Percentiles rank a stretch among this genome's conserved stretches.
These are phyloP conservation scores for Euphorbia celastroides DNA, from an alignment of 441 rosid species.

Conservation along the genomic window DNA sequence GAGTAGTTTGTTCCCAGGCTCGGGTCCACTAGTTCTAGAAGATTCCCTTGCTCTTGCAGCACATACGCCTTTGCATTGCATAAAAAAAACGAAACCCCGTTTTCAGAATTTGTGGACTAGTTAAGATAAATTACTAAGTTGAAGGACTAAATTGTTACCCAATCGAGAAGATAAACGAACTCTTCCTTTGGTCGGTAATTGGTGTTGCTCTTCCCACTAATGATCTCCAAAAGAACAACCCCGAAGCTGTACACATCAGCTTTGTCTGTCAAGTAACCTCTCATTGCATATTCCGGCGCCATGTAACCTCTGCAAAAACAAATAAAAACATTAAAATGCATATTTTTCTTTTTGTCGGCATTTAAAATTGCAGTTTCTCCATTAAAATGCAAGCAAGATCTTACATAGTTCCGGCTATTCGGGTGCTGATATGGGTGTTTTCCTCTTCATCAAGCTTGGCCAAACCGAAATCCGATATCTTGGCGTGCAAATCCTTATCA, in stretches of 20 bases:
- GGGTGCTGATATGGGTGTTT: constrained; percentile 77
- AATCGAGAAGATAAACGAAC: constrained; percentile 69
- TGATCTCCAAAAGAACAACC: constrained; percentile 58
- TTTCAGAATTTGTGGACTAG: background rate
- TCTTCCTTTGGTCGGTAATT: constrained; percentile 65
- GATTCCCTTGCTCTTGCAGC: constrained; percentile 44
- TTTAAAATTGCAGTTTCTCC: background rate
- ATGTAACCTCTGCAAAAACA: constrained; percentile 54
- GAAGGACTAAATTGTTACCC: constrained; percentile 38
- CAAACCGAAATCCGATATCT: constrained; percentile 78
- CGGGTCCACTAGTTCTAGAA: constrained; percentile 51
- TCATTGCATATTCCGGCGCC: constrained; percentile 93
- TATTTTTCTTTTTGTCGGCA: background rate
- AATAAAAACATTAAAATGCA: background rate
- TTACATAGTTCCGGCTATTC: constrained; percentile 80
- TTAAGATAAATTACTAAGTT: too few relatives aligned
- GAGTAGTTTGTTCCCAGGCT: constrained; percentile 37
- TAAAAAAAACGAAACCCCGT: background rate
- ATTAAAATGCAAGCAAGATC: background rate
- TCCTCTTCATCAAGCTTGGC: constrained; percentile 86
- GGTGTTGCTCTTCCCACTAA: constrained; percentile 75
- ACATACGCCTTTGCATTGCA: constrained; percentile 38
- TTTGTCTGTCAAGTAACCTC: constrained; percentile 84
- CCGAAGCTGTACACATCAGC: constrained; percentile 93
- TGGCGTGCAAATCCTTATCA: constrained; percentile 60